Evolutionary conservation across 176 grass and related monocot genomes (phyloP), one percentile per base, ranked within the genome.

Genomic region (Olyra latifolia): DNA sequence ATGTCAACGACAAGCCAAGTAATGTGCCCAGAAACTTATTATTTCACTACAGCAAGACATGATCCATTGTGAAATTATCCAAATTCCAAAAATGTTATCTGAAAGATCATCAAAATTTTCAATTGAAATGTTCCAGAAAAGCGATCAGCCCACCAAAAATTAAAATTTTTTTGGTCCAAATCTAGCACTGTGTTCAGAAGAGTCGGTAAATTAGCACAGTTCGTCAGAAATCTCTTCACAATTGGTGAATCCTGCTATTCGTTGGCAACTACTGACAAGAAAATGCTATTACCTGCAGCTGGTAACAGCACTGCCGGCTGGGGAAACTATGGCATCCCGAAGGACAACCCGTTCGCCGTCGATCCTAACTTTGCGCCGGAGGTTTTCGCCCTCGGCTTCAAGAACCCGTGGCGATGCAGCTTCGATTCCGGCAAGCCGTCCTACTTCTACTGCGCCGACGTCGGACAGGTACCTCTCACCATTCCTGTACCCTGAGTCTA

Each of bases 321-420:
- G 86, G 95, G 95, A 66, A 98, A 89, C 84, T 98, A 98, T 47
- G 85, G 80, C 2, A 80, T 92, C 42, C 92, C 92, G 27, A 90
- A 94, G 80, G 95, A 98, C 69, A 94, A 98, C 69, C 90, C 92
- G 0, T 92, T 52, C 49, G 57, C 74, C 35, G 22, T 65, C 8
- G 95, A 94, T 7, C 67, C 80, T 0, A 43, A 16, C 39, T 91
- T 98, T 28, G 87, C 86, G 27, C 85, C 89, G 6, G 95, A 98
- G 69, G 87, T 98, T 23, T 98, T 76, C 80, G 82, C 95, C 35
- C 80, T 88, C 10, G 95, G 95, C 74, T 83, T 88, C 72, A 87
- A 82, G 76, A 94, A 98, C 84, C 87, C 95, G 0, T 98, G 92
- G 92, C 76, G 95, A 0, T 98, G 95, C 76, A 98, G 89, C 79